Evolutionary conservation across 768 basidiomycete species (phyloP).

Genomic region (Mycena alexandri): DNA sequence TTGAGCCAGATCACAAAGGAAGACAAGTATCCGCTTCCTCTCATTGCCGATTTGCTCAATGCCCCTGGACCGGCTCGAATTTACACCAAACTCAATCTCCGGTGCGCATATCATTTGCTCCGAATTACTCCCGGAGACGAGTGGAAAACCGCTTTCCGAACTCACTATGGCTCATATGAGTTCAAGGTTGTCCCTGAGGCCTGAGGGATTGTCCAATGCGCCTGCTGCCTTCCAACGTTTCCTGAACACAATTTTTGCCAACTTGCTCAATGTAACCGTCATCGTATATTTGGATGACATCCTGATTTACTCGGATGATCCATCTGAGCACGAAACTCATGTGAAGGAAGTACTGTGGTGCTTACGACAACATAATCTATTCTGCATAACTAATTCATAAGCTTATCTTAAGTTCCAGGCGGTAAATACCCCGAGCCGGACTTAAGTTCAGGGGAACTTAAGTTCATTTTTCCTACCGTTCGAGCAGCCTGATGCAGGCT

Average conservation of each 20-base stretch:
- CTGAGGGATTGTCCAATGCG: constrained; percentile 1
- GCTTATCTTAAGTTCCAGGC: no score
- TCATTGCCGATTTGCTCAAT: constrained; percentile 49
- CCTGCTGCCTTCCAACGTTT: not conserved
- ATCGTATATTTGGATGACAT: constrained; percentile 29
- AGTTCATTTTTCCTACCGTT: no score
- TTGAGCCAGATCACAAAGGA: constrained; percentile 33
- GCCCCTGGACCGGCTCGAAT: constrained; percentile 22
- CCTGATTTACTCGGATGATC: constrained; percentile 47
- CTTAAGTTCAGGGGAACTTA: no score
- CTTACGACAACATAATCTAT: constrained; percentile 35
- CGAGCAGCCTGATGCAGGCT: no score
- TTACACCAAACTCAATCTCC: constrained; percentile 31
- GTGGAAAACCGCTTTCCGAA: constrained; percentile 35
- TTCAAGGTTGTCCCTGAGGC: not conserved
- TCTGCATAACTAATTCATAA: no score
- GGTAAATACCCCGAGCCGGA: no score
- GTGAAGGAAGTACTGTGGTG: constrained; percentile 36
- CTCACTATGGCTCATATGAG: constrained; percentile 2
- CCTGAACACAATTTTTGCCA: not conserved
- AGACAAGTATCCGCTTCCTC: constrained; percentile 49
- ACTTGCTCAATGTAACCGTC: not conserved
- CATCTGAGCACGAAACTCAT: constrained; percentile 23
- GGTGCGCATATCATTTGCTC: no score
- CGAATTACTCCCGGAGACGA: constrained; percentile 44